Conservation (phyloP, 2,329 filamentous ascomycete genomes). For the Purpureocillium lavendulum region DNA sequence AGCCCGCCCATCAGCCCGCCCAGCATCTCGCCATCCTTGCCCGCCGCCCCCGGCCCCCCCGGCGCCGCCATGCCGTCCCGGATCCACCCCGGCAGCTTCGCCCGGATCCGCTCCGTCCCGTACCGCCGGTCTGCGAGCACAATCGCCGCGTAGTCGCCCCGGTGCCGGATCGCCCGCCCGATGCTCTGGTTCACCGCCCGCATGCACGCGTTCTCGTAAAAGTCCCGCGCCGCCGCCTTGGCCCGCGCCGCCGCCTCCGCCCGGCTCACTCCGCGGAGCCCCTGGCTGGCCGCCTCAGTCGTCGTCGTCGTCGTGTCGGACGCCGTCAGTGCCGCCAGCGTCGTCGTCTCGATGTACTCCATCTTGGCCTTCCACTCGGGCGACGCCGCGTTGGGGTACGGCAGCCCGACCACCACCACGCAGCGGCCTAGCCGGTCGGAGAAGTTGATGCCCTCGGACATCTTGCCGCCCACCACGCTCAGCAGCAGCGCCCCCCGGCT, state of each 20-base stretch:
- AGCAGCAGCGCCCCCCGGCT: conserved; percentile 67
- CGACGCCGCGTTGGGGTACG: conserved; percentile 83
- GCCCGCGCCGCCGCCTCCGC: conserved; percentile 20
- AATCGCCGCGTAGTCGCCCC: conserved; percentile 83
- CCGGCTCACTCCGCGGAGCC: conserved; percentile 3
- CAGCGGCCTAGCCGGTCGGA: conserved; percentile 82
- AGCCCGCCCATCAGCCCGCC: conserved; percentile 51
- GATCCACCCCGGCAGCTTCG: conserved; percentile 88
- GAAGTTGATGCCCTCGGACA: conserved; percentile 98
- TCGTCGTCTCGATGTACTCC: conserved; percentile 68
- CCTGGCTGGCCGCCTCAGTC: too few relatives aligned
- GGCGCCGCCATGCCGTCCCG: conserved; percentile 52
- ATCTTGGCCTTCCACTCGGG: conserved; percentile 91
- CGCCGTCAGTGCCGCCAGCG: conserved; percentile 25
- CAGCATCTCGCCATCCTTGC: conserved; percentile 27
- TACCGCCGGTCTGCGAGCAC: conserved; percentile 78
- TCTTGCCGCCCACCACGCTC: conserved; percentile 86
- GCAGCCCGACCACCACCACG: conserved; percentile 84
- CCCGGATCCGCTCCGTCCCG: conserved; percentile 60
- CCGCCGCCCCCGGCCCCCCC: conserved; percentile 33
- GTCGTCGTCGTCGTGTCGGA: conserved; percentile 2
- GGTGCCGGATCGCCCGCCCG: conserved; percentile 82
- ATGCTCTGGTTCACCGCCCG: conserved; percentile 95
- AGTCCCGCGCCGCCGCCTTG: conserved; percentile 61
- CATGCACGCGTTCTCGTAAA: conserved; percentile 95